Percentiles rank a stretch among this genome's conserved stretches.
phyloP scores from a whole-genome alignment of 2,329 filamentous ascomycete species.

The Stachybotrys echinatus region DNA sequence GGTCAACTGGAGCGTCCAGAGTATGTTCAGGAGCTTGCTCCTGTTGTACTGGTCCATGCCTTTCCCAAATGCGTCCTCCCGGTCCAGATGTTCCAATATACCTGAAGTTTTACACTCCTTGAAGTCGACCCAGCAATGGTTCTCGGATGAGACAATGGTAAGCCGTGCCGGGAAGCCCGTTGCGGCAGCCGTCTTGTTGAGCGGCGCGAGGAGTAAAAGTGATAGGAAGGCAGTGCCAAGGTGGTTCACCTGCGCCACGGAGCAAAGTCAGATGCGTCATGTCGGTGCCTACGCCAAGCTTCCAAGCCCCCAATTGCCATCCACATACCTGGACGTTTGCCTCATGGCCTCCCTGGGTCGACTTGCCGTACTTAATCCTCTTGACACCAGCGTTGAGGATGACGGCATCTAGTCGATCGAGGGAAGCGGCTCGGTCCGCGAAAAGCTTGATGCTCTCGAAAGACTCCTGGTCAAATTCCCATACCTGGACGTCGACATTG shows the following conservation, averaged over 20 bases:
- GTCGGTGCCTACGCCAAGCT: background rate
- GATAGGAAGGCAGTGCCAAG: background rate
- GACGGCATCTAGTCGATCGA: background rate
- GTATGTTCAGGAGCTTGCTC: background rate
- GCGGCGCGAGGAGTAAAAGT: background rate
- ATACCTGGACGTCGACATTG: background rate
- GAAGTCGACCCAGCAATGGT: background rate
- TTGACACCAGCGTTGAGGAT: background rate
- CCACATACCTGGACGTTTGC: background rate
- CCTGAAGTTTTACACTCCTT: background rate
- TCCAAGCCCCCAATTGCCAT: background rate
- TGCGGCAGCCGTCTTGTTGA: background rate
- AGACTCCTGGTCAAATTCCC: background rate
- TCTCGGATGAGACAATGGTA: background rate
- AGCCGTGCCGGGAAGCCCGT: background rate
- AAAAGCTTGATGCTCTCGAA: background rate
- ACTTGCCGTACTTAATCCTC: background rate
- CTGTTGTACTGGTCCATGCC: background rate
- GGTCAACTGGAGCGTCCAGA: background rate
- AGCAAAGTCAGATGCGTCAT: background rate
- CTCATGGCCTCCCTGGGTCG: background rate
- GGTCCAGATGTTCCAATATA: background rate
- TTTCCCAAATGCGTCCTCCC: background rate
- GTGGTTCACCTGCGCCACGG: background rate
- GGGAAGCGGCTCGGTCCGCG: background rate